Evolutionary conservation across 139 green algal species (phyloP).

Genomic region (Diplosphaera chodatii): DNA sequence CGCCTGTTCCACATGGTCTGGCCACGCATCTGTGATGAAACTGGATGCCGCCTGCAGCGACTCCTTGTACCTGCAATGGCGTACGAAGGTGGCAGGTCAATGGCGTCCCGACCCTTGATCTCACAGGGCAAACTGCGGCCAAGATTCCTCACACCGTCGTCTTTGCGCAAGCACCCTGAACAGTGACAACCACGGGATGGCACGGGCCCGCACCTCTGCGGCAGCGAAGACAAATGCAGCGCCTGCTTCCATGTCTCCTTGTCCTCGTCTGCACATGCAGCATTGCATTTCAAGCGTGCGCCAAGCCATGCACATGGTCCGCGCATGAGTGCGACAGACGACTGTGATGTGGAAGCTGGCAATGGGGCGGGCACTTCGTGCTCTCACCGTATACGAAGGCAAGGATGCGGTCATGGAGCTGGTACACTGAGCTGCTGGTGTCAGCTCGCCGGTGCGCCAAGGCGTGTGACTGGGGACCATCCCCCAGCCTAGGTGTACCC

Average conservation of each 20-base stretch:
- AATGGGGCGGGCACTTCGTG: no score
- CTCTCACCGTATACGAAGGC: constrained; percentile 20
- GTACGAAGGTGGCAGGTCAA: no score
- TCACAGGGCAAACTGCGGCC: no score
- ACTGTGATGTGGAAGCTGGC: no score
- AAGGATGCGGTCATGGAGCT: constrained; percentile 15
- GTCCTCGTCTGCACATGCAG: constrained; percentile 19
- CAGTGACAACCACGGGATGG: background rate
- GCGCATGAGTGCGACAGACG: no score
- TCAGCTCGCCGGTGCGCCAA: background rate
- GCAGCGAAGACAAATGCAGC: constrained; percentile 18
- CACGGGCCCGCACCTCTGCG: constrained; percentile 6
- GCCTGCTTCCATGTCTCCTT: constrained; percentile 23
- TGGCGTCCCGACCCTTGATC: no score
- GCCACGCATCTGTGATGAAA: background rate
- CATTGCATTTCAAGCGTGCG: background rate
- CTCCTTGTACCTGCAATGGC: constrained; percentile 13
- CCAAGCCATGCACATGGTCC: no score
- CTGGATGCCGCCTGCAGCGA: constrained; percentile 8
- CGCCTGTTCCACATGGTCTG: background rate
- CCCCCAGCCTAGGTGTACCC: background rate
- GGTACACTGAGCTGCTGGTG: background rate
- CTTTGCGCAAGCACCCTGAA: no score
- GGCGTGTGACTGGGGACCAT: background rate
- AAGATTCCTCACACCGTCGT: no score